Conservation (phyloP, 306 rosid genomes). For the Castanopsis chinensis region DNA sequence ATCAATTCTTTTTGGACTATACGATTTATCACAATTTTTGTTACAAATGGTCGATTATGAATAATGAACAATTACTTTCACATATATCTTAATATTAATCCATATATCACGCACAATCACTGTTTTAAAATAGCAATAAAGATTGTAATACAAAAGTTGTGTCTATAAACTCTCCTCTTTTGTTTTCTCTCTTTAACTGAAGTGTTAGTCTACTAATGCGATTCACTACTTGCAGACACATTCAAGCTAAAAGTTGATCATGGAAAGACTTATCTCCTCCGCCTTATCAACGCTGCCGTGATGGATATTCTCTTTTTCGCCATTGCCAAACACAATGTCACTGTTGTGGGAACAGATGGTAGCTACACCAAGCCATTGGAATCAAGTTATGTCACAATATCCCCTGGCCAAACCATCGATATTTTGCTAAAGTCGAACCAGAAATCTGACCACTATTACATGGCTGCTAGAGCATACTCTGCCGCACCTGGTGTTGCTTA, state of each 20-base stretch:
- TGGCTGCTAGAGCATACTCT: slow-evolving; percentile 21
- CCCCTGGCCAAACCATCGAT: slow-evolving; percentile 34
- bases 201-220: not conserved
- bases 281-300: slow-evolving; percentile 17
- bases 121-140: too few relatives aligned
- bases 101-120: too few relatives aligned
- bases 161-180: too few relatives aligned
- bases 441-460: slow-evolving; percentile 20
- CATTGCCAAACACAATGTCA: slow-evolving; percentile 25
- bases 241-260: slow-evolving; percentile 3
- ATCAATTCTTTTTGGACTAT: too few relatives aligned
- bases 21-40: too few relatives aligned
- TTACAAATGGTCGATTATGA: too few relatives aligned
- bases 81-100: too few relatives aligned
- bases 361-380: slow-evolving; percentile 30
- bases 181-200: too few relatives aligned
- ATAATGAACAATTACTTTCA: too few relatives aligned
- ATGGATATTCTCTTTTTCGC: slow-evolving; percentile 17
- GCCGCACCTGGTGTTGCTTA: not conserved
- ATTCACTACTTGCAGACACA: slow-evolving; percentile 4
- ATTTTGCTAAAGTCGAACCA: slow-evolving; percentile 20
- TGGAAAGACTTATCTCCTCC: slow-evolving; percentile 29
- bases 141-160: too few relatives aligned
- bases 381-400: slow-evolving; percentile 11
- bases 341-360: slow-evolving; percentile 29